These are phyloP conservation scores for Pythium dissimile DNA, from an alignment of 352 stramenopile species.

Conservation along the genomic window DNA sequence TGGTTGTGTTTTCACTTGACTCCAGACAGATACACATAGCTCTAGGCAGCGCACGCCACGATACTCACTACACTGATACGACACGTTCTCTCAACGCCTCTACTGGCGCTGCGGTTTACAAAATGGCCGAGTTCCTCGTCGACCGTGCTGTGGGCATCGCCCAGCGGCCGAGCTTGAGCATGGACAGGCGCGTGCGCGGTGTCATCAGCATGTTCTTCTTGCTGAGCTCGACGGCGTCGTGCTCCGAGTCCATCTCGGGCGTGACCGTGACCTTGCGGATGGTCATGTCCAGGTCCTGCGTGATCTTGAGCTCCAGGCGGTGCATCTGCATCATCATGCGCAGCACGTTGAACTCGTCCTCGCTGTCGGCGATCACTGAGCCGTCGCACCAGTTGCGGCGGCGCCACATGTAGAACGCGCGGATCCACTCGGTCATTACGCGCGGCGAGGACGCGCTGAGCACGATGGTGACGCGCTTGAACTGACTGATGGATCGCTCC, in stretches of 20 bases:
- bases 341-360: slow-evolving; percentile 64
- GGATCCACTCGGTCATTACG: slow-evolving; percentile 55
- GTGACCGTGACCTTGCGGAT: slow-evolving; percentile 52
- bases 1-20: background rate
- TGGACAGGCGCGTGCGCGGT: slow-evolving; percentile 20
- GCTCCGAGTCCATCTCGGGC: slow-evolving; percentile 25
- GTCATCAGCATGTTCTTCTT: slow-evolving; percentile 28
- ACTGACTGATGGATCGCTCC: slow-evolving; percentile 64
- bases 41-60: background rate
- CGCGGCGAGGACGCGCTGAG: slow-evolving; percentile 52
- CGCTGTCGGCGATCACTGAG: slow-evolving; percentile 48
- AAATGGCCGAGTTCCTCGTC: slow-evolving; percentile 20
- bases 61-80: background rate
- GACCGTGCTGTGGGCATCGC: slow-evolving; percentile 12
- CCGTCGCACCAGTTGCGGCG: slow-evolving; percentile 76
- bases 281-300: slow-evolving; percentile 31
- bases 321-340: slow-evolving; percentile 69
- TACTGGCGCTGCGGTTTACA: slow-evolving; percentile 1
- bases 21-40: background rate
- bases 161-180: slow-evolving; percentile 24
- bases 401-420: slow-evolving; percentile 68
- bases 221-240: slow-evolving; percentile 8
- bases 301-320: slow-evolving; percentile 59
- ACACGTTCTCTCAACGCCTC: background rate
- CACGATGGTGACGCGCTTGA: slow-evolving; percentile 47